phyloP scores from a whole-genome alignment of 2,329 filamentous ascomycete species.

The Geosmithia putterillii region DNA sequence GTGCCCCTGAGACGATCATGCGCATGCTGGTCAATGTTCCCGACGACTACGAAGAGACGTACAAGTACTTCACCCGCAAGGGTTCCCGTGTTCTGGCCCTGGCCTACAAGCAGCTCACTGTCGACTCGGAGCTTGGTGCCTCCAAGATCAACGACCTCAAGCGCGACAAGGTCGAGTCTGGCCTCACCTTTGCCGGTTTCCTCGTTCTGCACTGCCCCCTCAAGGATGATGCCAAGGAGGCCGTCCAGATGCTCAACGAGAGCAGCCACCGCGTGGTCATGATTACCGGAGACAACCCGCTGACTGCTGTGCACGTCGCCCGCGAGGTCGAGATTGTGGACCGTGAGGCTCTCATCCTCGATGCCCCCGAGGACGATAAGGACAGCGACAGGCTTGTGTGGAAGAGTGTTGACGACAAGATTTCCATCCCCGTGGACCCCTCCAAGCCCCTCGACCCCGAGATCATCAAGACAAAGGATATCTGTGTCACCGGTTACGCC shows the following conservation, averaged over 20 bases:
- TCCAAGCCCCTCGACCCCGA: conserved; percentile 66
- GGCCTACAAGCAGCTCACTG: conserved; percentile 82
- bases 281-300: conserved; percentile 97
- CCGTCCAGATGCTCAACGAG: conserved; percentile 95
- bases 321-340: conserved; percentile 96
- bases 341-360: conserved; percentile 84
- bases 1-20: conserved; percentile 91
- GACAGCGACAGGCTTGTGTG: conserved; percentile 76
- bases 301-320: conserved; percentile 92
- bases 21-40: conserved; percentile 81
- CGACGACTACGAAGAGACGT: conserved; percentile 89
- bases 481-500: conserved; percentile 93
- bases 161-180: conserved; percentile 79
- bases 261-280: conserved; percentile 97
- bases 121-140: conserved; percentile 69
- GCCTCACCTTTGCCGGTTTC: conserved; percentile 85
- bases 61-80: conserved; percentile 93
- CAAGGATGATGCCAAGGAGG: conserved; percentile 89
- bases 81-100: conserved; percentile 89
- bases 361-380: conserved; percentile 82
- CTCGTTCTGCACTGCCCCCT: conserved; percentile 89
- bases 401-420: conserved; percentile 88
- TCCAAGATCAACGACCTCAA: conserved; percentile 86
- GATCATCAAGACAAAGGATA: conserved; percentile 75
- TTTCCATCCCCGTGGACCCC: conserved; percentile 75